Base-by-base conservation (phyloP, 2,329 filamentous ascomycete species). In the Coniochaeta hoffmannii region DNA sequence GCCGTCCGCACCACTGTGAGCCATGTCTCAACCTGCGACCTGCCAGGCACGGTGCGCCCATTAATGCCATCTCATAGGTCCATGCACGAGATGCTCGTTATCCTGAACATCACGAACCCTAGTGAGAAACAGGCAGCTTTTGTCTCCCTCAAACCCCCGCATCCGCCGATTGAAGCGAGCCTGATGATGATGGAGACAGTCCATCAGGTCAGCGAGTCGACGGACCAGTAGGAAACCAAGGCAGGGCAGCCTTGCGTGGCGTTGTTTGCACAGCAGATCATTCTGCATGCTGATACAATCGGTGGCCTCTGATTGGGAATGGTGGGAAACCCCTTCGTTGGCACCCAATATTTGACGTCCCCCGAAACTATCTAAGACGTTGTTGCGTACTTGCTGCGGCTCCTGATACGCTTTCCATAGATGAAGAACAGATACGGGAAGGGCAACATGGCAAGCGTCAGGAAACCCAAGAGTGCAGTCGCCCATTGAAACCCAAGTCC, bases 401-500 rank as follows among this genome's bases (percentile, higher is more conserved):
- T 71, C 54, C 82, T 75, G 57, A 86, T 76, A 56, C 63, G 69
- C 68, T 84, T 85, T 46, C 83, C 82, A 58, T 80, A 82, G 44
- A 72, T 73, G 70, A 84, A 86, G 58, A 86, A 86, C 8, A 86
- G 64, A 62, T 80, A 84, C 4, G 84, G 84, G 58, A 87, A 85
- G 1, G 83, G 83, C 68, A 83, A 71, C 79, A 87, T 83, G 51
- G 70, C 76, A 3, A 87, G 64, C 1, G 82, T 80, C 53, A 87
- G 63, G 60, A 87, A 87, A 1, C 76, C 84, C 46, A 87, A 68
- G 41, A 87, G 66, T 38, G 75, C 81, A 1, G 82, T 80, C 8
- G 82, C 84, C 88, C 88, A 91, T 58, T 86, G 82, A 57, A 86
- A 81, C 15, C 88, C 88, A 24, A 92, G 75, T 26, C 72, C 77